These are phyloP conservation scores for Leishmania amazonensis DNA, from an alignment of 208 protist genomes.

Conservation along the genomic window DNA sequence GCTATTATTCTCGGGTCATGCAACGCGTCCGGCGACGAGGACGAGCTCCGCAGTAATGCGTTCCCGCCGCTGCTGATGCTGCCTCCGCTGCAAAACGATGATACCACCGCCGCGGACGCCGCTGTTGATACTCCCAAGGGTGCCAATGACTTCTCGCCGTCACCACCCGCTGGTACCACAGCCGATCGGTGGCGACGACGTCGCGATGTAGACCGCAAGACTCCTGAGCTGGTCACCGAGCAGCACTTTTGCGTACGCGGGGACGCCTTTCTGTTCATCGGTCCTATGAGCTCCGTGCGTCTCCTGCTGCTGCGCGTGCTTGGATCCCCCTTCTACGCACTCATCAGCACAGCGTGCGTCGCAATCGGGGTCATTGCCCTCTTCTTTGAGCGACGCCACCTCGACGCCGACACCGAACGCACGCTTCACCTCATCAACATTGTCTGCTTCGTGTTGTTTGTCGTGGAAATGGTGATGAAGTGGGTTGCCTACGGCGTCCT, in stretches of 20 bases:
- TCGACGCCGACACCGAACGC: conserved; percentile 10
- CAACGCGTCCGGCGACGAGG: conserved; percentile 16
- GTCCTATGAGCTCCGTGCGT: conserved; percentile 30
- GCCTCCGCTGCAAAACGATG: conserved; percentile 9
- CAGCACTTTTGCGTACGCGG: conserved; percentile 3
- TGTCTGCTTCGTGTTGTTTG: conserved; percentile 57
- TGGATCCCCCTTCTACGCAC: conserved; percentile 36
- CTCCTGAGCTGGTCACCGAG: not conserved
- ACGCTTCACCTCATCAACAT: conserved; percentile 37
- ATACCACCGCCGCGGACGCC: not conserved
- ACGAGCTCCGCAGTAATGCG: conserved; percentile 5
- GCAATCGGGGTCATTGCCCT: conserved; percentile 48
- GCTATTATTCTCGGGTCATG: conserved; percentile 24
- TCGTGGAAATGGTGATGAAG: conserved; percentile 59
- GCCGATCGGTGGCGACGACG: conserved; percentile 8
- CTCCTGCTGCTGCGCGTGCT: conserved; percentile 35
- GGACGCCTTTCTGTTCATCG: conserved; percentile 24
- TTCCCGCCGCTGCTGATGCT: conserved; percentile 28
- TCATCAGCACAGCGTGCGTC: conserved; percentile 38
- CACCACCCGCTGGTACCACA: not conserved
- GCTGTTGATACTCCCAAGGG: not conserved
- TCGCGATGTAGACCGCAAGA: not conserved
- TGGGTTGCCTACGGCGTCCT: conserved; percentile 51
- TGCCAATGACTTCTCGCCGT: not conserved
- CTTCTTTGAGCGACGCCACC: conserved; percentile 47